Conservation (phyloP, 805 yeast species). For the Brettanomyces sp. region DNA sequence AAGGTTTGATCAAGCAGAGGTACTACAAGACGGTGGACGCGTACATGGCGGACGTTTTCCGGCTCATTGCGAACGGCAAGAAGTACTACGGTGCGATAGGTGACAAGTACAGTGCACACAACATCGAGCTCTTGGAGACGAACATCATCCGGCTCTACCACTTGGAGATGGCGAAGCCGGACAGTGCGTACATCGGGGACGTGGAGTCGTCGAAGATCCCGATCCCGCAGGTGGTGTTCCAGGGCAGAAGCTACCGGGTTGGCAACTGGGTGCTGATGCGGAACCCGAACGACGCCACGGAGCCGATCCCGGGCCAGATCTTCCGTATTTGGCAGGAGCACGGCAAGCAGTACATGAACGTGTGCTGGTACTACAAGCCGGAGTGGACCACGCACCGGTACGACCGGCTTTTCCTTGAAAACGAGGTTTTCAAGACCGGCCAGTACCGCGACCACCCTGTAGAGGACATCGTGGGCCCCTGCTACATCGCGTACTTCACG, state of each 20-base stretch:
- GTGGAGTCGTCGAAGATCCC: conserved; percentile 47
- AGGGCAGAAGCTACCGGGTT: conserved; percentile 65
- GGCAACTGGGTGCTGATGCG: conserved; percentile 93
- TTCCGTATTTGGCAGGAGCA: conserved; percentile 93
- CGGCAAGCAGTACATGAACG: conserved; percentile 75
- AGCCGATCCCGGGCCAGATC: conserved; percentile 90
- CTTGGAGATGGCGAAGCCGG: conserved; percentile 73
- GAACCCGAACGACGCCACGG: conserved; percentile 79
- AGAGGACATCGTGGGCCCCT: conserved; percentile 83
- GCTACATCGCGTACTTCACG: conserved; percentile 91
- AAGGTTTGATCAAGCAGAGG: conserved; percentile 77
- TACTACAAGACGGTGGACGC: conserved; percentile 67
- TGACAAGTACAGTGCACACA: conserved; percentile 48
- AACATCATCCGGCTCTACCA: conserved; percentile 49
- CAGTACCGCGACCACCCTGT: conserved; percentile 92
- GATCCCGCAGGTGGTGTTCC: conserved; percentile 72
- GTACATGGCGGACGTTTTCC: conserved; percentile 67
- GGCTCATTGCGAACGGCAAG: conserved; percentile 69
- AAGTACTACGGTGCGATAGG: conserved; percentile 40
- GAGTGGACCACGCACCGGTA: conserved; percentile 94
- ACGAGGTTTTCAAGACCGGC: conserved; percentile 94
- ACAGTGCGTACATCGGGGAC: conserved; percentile 56
- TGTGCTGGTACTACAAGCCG: conserved; percentile 96
- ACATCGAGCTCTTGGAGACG: conserved; percentile 54
- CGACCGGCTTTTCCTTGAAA: conserved; percentile 82